Evolutionary conservation across 2,329 filamentous ascomycete species (phyloP), one percentile per base, ranked within the genome.

Genomic region (Pseudogymnoascus pannorum): DNA sequence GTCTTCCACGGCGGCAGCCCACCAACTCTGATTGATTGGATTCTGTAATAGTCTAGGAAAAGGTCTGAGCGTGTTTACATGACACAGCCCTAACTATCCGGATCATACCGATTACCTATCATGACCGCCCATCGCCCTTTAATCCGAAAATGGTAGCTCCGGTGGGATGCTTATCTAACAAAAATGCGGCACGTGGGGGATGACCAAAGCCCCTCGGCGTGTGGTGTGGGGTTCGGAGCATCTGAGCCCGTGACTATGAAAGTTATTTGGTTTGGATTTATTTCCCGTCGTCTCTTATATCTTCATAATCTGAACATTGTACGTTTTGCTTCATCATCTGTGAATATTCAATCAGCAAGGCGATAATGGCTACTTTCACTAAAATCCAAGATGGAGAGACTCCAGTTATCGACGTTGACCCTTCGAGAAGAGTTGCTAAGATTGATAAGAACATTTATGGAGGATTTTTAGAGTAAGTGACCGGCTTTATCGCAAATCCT

Each of bases 391-490:
- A 85, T 61, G 78, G 78, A 65, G 82, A 87, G 67, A 79, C 75
- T 63, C 81, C 88, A 54, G 81, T 80, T 66, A 88, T 91, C 69
- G 81, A 81, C 60, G 77, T 92, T 63, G 83, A 90, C 70, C 78
- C 87, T 4, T 73, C 75, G 14, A 82, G 88, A 72, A 84, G 81
- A 66, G 75, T 92, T 60, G 87, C 87, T 62, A 86, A 86, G 71
- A 91, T 94, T 69, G 67, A 70, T 70, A 66, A 42, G 38, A 90
- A 90, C 71, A 90, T 89, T 68, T 94, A 93, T 79, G 87, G 88
- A 61, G 90, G 89, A 9, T 94, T 94, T 75, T 91, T 87, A 63
- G 90, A 94, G 88, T 90, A 77, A 75, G 83, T 73, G 38, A 24
- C 1, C 24, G 31, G 24, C n/a, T 51, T 29, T 8, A 12, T 31